A percentile compares a stretch with the other conserved stretches of the same genome.
Evolutionary conservation across 2,329 filamentous ascomycete species (phyloP).

Genomic region (Aspergillus sp.): DNA sequence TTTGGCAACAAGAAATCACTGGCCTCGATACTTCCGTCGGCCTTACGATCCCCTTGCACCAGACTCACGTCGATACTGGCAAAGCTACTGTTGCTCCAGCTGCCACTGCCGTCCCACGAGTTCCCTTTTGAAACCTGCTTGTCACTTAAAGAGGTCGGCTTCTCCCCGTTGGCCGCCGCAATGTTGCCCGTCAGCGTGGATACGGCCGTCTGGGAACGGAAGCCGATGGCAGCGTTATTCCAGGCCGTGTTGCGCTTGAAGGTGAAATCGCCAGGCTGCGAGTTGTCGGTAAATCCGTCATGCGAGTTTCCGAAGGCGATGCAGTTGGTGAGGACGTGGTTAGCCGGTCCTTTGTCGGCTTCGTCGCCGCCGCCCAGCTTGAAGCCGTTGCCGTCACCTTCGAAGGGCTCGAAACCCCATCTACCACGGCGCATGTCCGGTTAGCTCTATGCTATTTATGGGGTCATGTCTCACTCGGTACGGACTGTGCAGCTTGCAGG

Average conservation of each 20-base stretch:
- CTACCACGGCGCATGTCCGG: not conserved
- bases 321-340: constrained; percentile 17
- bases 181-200: constrained; percentile 14
- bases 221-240: constrained; percentile 15
- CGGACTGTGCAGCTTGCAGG: not conserved
- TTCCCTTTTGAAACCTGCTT: constrained; percentile 12
- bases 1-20: constrained; percentile 16
- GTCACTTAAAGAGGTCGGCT: constrained; percentile 7
- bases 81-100: constrained; percentile 15
- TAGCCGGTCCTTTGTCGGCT: constrained; percentile 13
- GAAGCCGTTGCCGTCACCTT: constrained; percentile 21
- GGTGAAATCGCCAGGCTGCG: constrained; percentile 15
- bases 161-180: constrained; percentile 16
- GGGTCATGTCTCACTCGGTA: not conserved
- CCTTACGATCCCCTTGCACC: constrained; percentile 11
- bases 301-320: constrained; percentile 17
- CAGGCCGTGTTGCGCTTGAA: constrained; percentile 18
- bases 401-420: constrained; percentile 18
- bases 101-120: constrained; percentile 12
- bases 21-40: constrained; percentile 11
- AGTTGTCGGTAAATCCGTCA: constrained; percentile 21
- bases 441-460: not conserved
- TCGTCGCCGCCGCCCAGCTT: constrained; percentile 19
- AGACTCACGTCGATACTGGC: constrained; percentile 13
- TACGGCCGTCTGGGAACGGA: constrained; percentile 13